Evolutionary conservation across 306 rosid species (phyloP), one percentile per base, ranked within the genome.

Genomic region (Trifolium pratense): DNA sequence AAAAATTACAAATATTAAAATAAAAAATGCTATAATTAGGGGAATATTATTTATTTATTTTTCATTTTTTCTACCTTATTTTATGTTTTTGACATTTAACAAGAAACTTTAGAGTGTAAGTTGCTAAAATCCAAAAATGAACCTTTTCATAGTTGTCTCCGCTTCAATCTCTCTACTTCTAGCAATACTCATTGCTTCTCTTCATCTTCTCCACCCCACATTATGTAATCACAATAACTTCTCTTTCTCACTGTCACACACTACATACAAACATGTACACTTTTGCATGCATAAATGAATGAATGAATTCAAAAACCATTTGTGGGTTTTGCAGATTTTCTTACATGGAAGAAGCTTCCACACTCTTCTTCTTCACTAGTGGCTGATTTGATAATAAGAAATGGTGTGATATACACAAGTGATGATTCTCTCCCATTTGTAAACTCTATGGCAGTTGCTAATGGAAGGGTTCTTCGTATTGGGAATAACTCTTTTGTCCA

Each of bases 371-470:
- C 68, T 63, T 10, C 16, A 31, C 29, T 9, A 43, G 23, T 63
- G 12, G 91, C 89, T 4, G 97, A 90, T 73, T 80, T 92, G 80
- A 73, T 92, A 51, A 40, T 90, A 16, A 86, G 26, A 55, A 89
- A 92, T 81, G 96, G 83, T 16, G 79, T 83, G 26, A 87, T 90
- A 69, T 90, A 77, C 84, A 89, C 97, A 1, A 80, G 94, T 53
- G 88, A 90, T 57, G 97, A 87, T 1, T 78, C 92, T 65, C 81
- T 90, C 64, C 91, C 92, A 36, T 90, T 90, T 60, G 95, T 91
- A 13, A 82, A 87, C 7, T 87, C 97, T 69, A 84, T 89, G 91
- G 97, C 97, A 4, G 81, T 92, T 55, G 85, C 72, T 66, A 75
- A 77, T 67, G 90, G 97, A 55, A 81, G 89, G 79, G 78, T 92